phyloP scores from a whole-genome alignment of 495 filamentous ascomycete genomes.

The Letharia lupina region DNA sequence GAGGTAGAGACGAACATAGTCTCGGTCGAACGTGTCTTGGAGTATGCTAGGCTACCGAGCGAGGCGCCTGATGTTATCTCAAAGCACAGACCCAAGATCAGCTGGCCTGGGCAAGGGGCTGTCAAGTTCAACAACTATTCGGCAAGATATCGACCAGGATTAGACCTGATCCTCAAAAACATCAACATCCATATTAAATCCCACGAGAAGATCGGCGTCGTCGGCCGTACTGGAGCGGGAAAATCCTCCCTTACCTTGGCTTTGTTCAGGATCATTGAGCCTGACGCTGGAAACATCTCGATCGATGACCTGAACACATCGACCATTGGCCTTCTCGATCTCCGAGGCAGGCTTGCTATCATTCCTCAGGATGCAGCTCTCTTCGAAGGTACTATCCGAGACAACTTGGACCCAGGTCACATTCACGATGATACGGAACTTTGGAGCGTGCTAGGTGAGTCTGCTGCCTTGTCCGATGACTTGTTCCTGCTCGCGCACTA shows the following conservation, averaged over 20 bases:
- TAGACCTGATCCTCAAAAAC: conserved; percentile 88
- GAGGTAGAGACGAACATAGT: conserved; percentile 99
- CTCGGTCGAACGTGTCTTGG: conserved; percentile 93
- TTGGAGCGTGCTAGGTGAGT: conserved; percentile 89
- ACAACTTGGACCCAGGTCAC: conserved; percentile 92
- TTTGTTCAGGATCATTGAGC: conserved; percentile 93
- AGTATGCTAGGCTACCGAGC: conserved; percentile 88
- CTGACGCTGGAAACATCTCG: conserved; percentile 65
- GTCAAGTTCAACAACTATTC: conserved; percentile 92
- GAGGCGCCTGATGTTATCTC: conserved; percentile 94
- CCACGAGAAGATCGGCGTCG: conserved; percentile 95
- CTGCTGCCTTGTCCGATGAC: background rate
- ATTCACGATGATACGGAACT: conserved; percentile 96
- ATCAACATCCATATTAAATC: conserved; percentile 87
- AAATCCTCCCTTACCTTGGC: conserved; percentile 93
- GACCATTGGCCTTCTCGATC: conserved; percentile 79
- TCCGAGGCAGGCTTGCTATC: conserved; percentile 86
- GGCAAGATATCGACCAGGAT: conserved; percentile 77
- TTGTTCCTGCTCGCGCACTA: conserved; percentile 2
- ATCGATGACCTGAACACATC: conserved; percentile 88
- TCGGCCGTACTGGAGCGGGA: conserved; percentile 91
- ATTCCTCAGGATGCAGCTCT: conserved; percentile 97
- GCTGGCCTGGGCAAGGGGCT: conserved; percentile 87
- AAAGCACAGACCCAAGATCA: conserved; percentile 72
- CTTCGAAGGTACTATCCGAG: conserved; percentile 91